Conservation (phyloP, 148 eudicot genomes). For the Chenopodium suecicum region DNA sequence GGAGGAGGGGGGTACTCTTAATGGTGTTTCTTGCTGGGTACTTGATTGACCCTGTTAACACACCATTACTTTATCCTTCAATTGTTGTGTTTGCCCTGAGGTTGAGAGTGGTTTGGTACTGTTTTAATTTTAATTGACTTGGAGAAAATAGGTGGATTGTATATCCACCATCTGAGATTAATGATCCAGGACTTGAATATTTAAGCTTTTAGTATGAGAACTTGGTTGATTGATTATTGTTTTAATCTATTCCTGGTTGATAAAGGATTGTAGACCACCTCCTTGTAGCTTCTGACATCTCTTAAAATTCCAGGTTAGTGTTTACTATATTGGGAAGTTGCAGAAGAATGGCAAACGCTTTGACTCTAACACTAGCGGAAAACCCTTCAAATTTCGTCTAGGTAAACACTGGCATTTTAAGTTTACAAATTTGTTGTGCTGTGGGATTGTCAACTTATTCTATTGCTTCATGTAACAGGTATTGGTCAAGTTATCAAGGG, state of each 20-base stretch:
- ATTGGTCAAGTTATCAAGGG: slow-evolving; percentile 88
- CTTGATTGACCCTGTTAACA: neutral
- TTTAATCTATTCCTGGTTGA: neutral
- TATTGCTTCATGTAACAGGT: slow-evolving; percentile 41
- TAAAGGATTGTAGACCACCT: neutral
- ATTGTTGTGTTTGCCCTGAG: neutral
- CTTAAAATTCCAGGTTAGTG: slow-evolving; percentile 56
- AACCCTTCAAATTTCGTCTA: slow-evolving; percentile 82
- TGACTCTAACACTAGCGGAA: slow-evolving; percentile 67
- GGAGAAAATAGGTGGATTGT: neutral
- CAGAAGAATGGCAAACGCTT: slow-evolving; percentile 69
- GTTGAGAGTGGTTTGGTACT: neutral
- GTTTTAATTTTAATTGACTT: neutral
- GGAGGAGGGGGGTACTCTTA: neutral
- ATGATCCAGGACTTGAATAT: neutral
- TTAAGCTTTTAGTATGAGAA: neutral
- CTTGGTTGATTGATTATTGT: neutral
- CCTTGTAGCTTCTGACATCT: neutral
- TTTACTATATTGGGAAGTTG: slow-evolving; percentile 80
- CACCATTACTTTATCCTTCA: neutral
- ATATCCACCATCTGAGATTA: neutral
- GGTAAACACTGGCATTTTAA: slow-evolving; percentile 37
- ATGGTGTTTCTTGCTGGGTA: neutral
- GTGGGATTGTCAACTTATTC: neutral
- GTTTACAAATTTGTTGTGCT: neutral